phyloP scores from a whole-genome alignment of 2,329 filamentous ascomycete genomes.

The Coniochaeta prunicola region DNA sequence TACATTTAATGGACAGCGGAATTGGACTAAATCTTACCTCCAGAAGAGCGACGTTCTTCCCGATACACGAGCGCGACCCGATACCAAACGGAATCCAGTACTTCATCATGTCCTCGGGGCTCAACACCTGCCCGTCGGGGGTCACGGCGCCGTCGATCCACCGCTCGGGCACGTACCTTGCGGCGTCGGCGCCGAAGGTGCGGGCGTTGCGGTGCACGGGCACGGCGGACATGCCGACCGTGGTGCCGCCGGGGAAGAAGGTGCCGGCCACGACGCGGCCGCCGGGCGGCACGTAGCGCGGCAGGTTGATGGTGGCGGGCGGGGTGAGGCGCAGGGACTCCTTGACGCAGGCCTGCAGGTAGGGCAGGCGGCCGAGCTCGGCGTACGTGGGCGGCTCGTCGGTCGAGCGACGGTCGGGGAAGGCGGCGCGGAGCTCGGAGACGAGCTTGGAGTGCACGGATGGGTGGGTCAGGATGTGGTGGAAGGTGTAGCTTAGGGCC shows the following conservation, averaged over 20 bases:
- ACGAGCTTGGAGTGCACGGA: not conserved
- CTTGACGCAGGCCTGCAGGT: constrained; percentile 8
- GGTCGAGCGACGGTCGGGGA: not conserved
- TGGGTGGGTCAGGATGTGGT: constrained; percentile 5
- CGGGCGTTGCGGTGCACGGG: constrained; percentile 3
- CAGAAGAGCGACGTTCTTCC: constrained; percentile 7
- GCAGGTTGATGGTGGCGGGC: constrained; percentile 6
- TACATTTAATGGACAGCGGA: not conserved
- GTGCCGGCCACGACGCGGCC: constrained; percentile 6
- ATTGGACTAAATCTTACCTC: not conserved
- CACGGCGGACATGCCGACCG: constrained; percentile 4
- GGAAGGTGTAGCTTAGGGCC: constrained; percentile 4
- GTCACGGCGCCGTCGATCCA: constrained; percentile 3
- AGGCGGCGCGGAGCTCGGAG: constrained; percentile 1
- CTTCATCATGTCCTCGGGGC: constrained; percentile 4
- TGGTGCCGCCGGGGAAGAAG: constrained; percentile 3
- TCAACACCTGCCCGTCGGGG: not conserved
- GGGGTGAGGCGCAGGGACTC: constrained; percentile 5
- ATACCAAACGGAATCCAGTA: constrained; percentile 6
- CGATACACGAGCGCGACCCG: constrained; percentile 4
- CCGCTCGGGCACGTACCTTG: constrained; percentile 1
- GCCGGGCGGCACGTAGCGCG: constrained; percentile 5
- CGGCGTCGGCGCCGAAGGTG: constrained; percentile 1
- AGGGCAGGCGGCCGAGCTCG: constrained; percentile 5
- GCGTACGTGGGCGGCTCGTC: constrained; percentile 4